Evolutionary conservation across 306 rosid genomes (phyloP), one percentile per base, ranked within the genome.

Genomic region (Gastrolobium villosum): DNA sequence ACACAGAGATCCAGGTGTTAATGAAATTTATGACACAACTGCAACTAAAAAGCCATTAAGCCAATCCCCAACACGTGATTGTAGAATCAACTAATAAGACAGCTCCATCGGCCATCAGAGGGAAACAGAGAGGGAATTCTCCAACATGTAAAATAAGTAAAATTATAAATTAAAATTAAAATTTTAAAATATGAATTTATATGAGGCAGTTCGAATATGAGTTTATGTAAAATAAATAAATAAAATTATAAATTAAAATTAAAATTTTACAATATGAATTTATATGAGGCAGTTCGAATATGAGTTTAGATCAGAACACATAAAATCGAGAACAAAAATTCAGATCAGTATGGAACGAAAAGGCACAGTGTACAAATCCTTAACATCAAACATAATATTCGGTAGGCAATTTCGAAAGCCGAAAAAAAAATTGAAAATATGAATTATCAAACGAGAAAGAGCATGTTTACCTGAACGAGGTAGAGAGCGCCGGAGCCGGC

Each of bases 401-500:
- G 30, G 10, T 6, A 41, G 44, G 64, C 31, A 70, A n/a, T 4
- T 73, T 73, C 26, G n/a, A 30, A 36, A 64, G 56, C 15, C 62
- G 32, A 36, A 15, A 46, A 10, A 34, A 41, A 7, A 45, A 52
- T 7, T 10, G 9, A 35, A 70, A 61, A 57, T 15, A n/a, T 3
- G 26, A 40, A 65, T 5, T 2, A 7, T 2, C 2, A 37, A 50
- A 0, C 26, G 65, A 79, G 56, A 48, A 50, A 40, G 30, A n/a
- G 7, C 56, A 35, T 34, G 40, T n/a, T 61, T 49, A 90, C 96
- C 96, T 92, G 91, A 34, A 90, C 35, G 67, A 92, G 57, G 85
- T 88, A 92, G 37, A 92, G 84, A 57, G 88, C 96, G 10, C 83
- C 84, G 39, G 90, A 44, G n/a, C 60, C 59, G 82, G 97, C 94